Evolutionary conservation across 2,329 filamentous ascomycete genomes (phyloP), one percentile per base, ranked within the genome.

Genomic region (Colletotrichum tropicicola): DNA sequence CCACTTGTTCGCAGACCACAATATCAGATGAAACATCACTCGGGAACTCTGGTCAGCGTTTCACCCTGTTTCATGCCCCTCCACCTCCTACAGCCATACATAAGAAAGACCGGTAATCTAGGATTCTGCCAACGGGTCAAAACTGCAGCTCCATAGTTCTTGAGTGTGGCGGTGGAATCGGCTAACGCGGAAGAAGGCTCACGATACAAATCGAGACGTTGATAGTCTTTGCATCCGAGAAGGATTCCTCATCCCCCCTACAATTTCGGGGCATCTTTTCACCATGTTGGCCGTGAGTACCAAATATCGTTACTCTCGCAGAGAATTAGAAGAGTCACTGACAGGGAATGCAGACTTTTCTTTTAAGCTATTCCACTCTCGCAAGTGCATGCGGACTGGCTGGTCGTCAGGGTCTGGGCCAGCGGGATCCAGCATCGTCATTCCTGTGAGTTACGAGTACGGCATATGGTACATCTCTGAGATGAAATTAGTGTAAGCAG

Each of bases 1-100:
- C 17, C 10, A 21, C 17, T n/a, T n/a, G n/a, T n/a, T 48, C 8
- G 15, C 10, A 28, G 10, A 13, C 15, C 9, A 27, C 25, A 17
- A 35, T 6, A 61, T 62, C 49, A 55, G 62, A 51, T 37, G 62
- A 65, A 65, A 62, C 62, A 44, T 25, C 35, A 25, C 13, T 25
- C 17, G 23, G 28, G 17, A 21, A 37, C 27, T 27, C 28, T 21
- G 21, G 30, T 51, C 35, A 30, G 25, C 23, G 62, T 65, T 65
- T 61, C 62, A 62, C 9, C 3, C 15, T 28, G 62, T 65, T 65
- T 65, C 62, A 65, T 35, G 8, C 21, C 9, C 21, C n/a, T 35
- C 28, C 13, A 4, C 23, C 45, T 17, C 17, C 8, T n/a, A 12
- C 5, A 55, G 25, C 4, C 15, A 2, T 21, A 55, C 7, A 55